These are phyloP conservation scores for Craspedostauros australis DNA, from an alignment of 108 stramenopile species.

Conservation along the genomic window DNA sequence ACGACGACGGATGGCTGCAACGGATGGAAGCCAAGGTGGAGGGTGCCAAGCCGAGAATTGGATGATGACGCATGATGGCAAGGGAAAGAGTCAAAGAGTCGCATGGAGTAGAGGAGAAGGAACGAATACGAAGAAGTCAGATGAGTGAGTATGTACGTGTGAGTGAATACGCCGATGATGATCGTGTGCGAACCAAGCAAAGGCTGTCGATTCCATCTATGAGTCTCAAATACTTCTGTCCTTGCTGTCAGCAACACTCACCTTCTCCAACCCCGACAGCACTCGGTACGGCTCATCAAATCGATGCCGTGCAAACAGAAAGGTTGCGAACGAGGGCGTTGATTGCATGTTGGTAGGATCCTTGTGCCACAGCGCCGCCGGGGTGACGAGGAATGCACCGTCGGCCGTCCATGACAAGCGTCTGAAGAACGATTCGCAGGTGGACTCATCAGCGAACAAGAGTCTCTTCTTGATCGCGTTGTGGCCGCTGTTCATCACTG, in stretches of 20 bases:
- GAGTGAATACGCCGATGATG: neutral
- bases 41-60: no score
- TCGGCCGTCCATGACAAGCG: constrained; percentile 86
- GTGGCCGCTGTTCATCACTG: constrained; percentile 3
- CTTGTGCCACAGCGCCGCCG: constrained; percentile 80
- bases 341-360: neutral
- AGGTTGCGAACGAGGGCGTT: constrained; percentile 62
- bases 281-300: constrained; percentile 80
- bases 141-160: no score
- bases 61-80: no score
- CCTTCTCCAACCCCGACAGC: constrained; percentile 70
- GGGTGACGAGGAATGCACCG: constrained; percentile 85
- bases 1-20: constrained; percentile 71
- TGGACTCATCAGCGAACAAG: constrained; percentile 87
- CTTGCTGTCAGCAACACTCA: constrained; percentile 6
- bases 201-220: no score
- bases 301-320: constrained; percentile 69
- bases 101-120: no score
- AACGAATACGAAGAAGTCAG: no score
- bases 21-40: neutral
- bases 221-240: neutral
- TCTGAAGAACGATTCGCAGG: constrained; percentile 87
- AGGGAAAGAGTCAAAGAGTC: no score
- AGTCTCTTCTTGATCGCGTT: constrained; percentile 29
- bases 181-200: no score